These are phyloP conservation scores for Ceratocystis diversiconidia DNA, from an alignment of 2,329 filamentous ascomycete genomes.

Conservation along the genomic window DNA sequence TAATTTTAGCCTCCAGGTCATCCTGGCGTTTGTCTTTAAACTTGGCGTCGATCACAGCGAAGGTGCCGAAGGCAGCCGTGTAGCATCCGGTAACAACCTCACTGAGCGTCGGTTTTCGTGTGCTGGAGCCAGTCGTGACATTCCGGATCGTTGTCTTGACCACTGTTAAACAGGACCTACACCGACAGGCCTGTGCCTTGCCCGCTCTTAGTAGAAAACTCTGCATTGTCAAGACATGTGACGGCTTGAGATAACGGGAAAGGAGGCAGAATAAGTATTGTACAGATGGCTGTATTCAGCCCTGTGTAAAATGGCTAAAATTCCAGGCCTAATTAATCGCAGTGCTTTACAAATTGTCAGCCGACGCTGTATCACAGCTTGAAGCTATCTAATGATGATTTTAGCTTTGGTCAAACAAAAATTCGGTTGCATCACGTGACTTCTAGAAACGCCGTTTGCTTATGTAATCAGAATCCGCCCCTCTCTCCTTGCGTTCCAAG, in stretches of 20 bases:
- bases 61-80: constrained; percentile 51
- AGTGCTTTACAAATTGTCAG: neutral
- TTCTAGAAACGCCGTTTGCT: neutral
- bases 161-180: constrained; percentile 43
- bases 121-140: constrained; percentile 33
- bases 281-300: neutral
- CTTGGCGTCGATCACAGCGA: constrained; percentile 46
- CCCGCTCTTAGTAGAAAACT: constrained; percentile 53
- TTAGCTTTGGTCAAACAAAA: neutral
- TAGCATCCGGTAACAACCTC: constrained; percentile 53
- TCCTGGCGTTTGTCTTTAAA: constrained; percentile 42
- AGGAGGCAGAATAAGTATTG: neutral
- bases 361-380: neutral
- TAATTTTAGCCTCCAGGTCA: constrained; percentile 44
- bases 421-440: neutral
- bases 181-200: constrained; percentile 48
- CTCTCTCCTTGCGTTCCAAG: neutral
- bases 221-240: constrained; percentile 39
- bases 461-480: neutral
- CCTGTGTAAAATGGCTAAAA: neutral
- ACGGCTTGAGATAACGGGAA: neutral
- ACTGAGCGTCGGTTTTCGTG: constrained; percentile 36
- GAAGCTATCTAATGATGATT: neutral
- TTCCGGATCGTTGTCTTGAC: constrained; percentile 31
- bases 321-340: neutral